phyloP scores from a whole-genome alignment of 495 filamentous ascomycete species.

The Penicillium coprophilum region DNA sequence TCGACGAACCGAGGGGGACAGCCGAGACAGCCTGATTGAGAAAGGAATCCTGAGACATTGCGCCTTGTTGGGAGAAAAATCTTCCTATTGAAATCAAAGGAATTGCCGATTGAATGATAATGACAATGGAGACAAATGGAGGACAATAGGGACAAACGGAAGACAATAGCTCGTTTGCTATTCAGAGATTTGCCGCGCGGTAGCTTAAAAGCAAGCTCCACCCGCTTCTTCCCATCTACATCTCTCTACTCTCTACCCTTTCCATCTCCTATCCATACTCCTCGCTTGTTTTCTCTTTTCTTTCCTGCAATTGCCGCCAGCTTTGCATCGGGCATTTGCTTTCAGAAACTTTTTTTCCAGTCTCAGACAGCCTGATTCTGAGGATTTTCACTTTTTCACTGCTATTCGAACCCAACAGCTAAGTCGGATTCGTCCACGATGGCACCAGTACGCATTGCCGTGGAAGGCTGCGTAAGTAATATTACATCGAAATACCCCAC shows the following conservation, averaged over 20 bases:
- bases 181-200: constrained; percentile 12
- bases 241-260: constrained; percentile 2
- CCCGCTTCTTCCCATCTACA: constrained; percentile 15
- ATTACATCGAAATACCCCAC: not conserved
- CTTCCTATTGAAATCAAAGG: not conserved
- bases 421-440: not conserved
- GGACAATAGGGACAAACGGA: not conserved
- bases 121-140: not conserved
- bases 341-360: not conserved
- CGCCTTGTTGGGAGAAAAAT: not conserved
- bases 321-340: not conserved
- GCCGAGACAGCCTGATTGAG: constrained; percentile 46
- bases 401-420: not conserved
- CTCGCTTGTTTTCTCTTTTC: not conserved
- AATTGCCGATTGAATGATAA: not conserved
- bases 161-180: not conserved
- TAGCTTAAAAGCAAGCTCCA: constrained; percentile 13
- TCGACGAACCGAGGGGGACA: constrained; percentile 46
- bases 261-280: not conserved
- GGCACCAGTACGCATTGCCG: constrained; percentile 10
- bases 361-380: not conserved
- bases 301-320: not conserved
- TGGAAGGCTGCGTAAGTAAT: constrained; percentile 21
- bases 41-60: constrained; percentile 44
- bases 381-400: not conserved